phyloP scores from a whole-genome alignment of 2,329 filamentous ascomycete genomes.

The Dactylellina sp. region DNA sequence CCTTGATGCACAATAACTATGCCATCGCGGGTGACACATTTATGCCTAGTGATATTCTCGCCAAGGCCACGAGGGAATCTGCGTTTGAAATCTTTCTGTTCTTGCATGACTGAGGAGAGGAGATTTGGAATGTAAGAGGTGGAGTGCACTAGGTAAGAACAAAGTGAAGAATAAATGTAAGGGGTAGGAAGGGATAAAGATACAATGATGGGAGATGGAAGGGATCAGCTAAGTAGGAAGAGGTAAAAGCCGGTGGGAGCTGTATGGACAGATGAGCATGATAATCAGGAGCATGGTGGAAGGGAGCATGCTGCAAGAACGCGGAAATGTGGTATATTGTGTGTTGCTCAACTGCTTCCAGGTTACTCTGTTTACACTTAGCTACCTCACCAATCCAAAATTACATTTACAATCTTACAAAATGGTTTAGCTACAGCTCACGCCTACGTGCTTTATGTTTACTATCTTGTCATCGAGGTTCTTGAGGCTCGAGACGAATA shows the following conservation, averaged over 20 bases:
- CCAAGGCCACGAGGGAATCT: conserved; percentile 30
- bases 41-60: conserved; percentile 8
- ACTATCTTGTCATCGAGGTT: conserved; percentile 25
- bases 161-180: not conserved
- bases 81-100: conserved; percentile 18
- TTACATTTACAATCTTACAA: no score
- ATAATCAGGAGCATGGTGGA: conserved; percentile 8
- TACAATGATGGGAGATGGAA: not conserved
- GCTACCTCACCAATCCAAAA: no score
- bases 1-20: not conserved
- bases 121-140: not conserved
- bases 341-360: conserved; percentile 9
- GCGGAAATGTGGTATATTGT: conserved; percentile 29
- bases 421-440: not conserved
- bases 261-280: conserved; percentile 1
- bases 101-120: not conserved
- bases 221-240: no score
- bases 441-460: conserved; percentile 12
- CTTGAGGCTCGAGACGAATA: conserved; percentile 31
- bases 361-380: not conserved
- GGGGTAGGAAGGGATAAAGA: not conserved
- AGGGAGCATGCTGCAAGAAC: not conserved
- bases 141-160: not conserved
- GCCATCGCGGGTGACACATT: not conserved
- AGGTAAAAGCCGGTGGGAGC: no score